Evolutionary conservation across 139 green algal species (phyloP), one percentile per base, ranked within the genome.

Genomic region (Yamagishiella unicocca): DNA sequence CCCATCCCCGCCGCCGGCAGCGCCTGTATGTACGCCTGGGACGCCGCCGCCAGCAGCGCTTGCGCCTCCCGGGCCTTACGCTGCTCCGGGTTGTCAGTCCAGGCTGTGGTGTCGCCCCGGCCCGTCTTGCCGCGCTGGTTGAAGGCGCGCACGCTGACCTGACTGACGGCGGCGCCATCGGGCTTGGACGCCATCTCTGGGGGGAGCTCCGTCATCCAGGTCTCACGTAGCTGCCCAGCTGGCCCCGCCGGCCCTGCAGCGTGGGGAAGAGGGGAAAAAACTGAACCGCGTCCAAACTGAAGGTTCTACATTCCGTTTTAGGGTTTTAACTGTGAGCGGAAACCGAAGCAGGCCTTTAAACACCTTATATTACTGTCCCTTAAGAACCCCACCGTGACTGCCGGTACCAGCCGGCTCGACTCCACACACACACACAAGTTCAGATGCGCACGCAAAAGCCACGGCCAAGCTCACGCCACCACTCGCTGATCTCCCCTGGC

Each of bases 201-300:
- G 10, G 93, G 96, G 71, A 98, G 93, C 21, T 96, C 93, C 10
- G 95, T 98, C 95, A 98, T 98, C 96, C 96, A 98, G 8, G 73
- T 71, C 9, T 97, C 96, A 0, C 96, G 89, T 62, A 22, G 31
- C 38, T 40, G 53, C 35, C 1, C 79, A 54, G 35, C 33, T 38
- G 38, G 40, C 54, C 70, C 70, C 38, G 33, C 70, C 37, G 77
- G 77, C 25, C 77, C 77, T 83, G 50, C 46, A 33, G 45, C 66
- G 38, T 71, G 17, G 3, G 33, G n/a, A n/a, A n/a, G n/a, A n/a
- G n/a, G n/a, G n/a, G n/a, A n/a, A n/a, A n/a, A n/a, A n/a, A n/a
- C n/a, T n/a, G n/a, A n/a, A n/a, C n/a, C n/a, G n/a, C n/a, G n/a
- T n/a, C n/a, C n/a, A n/a, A n/a, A n/a, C n/a, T n/a, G n/a, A n/a